Conservation (phyloP, 306 rosid species). For the Gillenia trifoliata region DNA sequence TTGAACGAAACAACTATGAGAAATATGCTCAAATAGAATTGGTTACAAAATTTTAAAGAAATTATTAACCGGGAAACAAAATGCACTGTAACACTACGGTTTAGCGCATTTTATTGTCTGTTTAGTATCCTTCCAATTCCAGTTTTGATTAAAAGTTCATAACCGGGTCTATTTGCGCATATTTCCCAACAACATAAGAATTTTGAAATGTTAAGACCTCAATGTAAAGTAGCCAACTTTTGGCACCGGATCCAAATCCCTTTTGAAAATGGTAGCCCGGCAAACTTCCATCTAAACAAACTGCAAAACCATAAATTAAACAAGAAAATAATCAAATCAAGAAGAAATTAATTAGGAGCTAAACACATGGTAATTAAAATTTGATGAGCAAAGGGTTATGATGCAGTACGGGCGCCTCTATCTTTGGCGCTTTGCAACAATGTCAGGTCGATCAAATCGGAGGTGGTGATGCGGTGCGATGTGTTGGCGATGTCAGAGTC, state of each 20-base stretch:
- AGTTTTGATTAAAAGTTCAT: too few relatives aligned
- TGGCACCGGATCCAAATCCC: constrained; percentile 86
- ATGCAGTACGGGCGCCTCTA: constrained; percentile 58
- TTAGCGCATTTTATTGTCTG: too few relatives aligned
- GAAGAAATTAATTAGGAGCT: neutral
- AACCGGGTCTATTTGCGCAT: too few relatives aligned
- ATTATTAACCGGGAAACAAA: too few relatives aligned
- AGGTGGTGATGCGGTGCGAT: constrained; percentile 4
- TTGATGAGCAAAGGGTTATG: neutral
- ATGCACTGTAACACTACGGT: too few relatives aligned
- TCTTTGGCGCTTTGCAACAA: constrained; percentile 44
- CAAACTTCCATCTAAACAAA: constrained; percentile 78
- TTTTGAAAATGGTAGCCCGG: constrained; percentile 81
- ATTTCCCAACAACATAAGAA: neutral
- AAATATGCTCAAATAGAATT: too few relatives aligned
- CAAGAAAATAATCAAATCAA: too few relatives aligned
- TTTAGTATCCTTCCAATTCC: too few relatives aligned
- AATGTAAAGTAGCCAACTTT: constrained; percentile 67
- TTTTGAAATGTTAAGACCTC: constrained; percentile 46
- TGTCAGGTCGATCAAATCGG: constrained; percentile 59
- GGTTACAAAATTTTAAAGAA: too few relatives aligned
- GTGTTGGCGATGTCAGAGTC: constrained; percentile 4
- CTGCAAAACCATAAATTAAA: constrained; percentile 30
- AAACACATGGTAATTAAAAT: neutral
- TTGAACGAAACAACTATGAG: neutral